Conservation (phyloP, 129 eudicot species). For the Rutidosis leptorrhynchoides region DNA sequence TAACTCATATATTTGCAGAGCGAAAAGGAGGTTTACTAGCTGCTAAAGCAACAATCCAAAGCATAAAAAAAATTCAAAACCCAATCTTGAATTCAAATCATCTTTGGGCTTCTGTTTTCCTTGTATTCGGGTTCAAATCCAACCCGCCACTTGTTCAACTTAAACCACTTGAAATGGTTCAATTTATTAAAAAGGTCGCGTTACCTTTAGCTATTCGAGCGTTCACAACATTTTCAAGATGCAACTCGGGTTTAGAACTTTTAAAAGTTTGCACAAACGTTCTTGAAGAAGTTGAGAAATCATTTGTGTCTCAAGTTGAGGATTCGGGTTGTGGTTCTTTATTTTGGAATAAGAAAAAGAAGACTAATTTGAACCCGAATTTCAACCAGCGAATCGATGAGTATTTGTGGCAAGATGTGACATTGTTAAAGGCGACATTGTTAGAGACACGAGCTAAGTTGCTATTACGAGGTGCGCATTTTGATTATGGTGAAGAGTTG, state of each 20-base stretch:
- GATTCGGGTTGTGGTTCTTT: slow-evolving; percentile 71
- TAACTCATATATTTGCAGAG: slow-evolving; percentile 48
- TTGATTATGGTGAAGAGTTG: slow-evolving; percentile 75
- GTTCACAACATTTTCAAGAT: slow-evolving; percentile 71
- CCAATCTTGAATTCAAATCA: slow-evolving; percentile 52
- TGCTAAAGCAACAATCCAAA: slow-evolving; percentile 62
- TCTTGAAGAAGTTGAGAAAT: slow-evolving; percentile 83
- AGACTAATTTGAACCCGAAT: slow-evolving; percentile 41
- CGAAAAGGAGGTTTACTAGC: slow-evolving; percentile 51
- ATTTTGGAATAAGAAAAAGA: slow-evolving; percentile 61
- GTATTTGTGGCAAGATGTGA: slow-evolving; percentile 87
- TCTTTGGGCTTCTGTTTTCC: slow-evolving; percentile 77
- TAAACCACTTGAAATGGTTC: slow-evolving; percentile 65
- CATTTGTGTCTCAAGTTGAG: slow-evolving; percentile 69
- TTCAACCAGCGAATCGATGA: slow-evolving; percentile 64
- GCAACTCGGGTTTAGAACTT: slow-evolving; percentile 74
- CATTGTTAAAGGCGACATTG: slow-evolving; percentile 71
- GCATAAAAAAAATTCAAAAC: slow-evolving; percentile 53
- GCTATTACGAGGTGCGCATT: slow-evolving; percentile 75
- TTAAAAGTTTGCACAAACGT: slow-evolving; percentile 72
- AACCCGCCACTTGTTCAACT: slow-evolving; percentile 81
- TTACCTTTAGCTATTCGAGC: slow-evolving; percentile 71
- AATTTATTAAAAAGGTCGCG: slow-evolving; percentile 60
- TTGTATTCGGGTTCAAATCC: slow-evolving; percentile 81
- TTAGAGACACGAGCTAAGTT: slow-evolving; percentile 79